These are phyloP conservation scores for Rhypophila decipiens DNA, from an alignment of 495 filamentous ascomycete genomes.

Conservation along the genomic window DNA sequence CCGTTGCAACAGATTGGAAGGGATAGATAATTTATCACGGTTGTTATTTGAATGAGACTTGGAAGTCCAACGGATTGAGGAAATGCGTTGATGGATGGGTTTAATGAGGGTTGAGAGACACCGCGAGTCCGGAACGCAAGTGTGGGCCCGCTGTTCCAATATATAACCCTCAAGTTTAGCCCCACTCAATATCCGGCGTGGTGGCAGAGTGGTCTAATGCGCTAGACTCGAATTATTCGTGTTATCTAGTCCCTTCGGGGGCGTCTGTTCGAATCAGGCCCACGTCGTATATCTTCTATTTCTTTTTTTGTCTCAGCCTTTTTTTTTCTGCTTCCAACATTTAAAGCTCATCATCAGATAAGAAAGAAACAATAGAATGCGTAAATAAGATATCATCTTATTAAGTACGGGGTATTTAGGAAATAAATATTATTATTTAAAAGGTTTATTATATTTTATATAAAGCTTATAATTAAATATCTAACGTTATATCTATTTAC, in stretches of 20 bases:
- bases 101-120: background rate
- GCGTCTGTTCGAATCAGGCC: slow-evolving; percentile 1
- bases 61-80: background rate
- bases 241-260: background rate
- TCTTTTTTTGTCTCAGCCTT: background rate
- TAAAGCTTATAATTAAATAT: too few relatives aligned
- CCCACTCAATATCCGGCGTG: background rate
- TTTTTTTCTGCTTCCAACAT: background rate
- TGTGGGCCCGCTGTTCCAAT: background rate
- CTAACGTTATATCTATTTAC: too few relatives aligned
- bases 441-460: too few relatives aligned
- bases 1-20: background rate
- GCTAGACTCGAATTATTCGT: background rate
- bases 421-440: too few relatives aligned
- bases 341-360: too few relatives aligned
- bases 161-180: background rate
- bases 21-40: background rate
- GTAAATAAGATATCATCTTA: too few relatives aligned
- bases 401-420: too few relatives aligned
- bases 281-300: background rate
- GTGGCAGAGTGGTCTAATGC: slow-evolving; percentile 2
- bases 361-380: too few relatives aligned
- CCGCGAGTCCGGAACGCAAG: background rate
- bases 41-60: background rate
- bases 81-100: background rate